A percentile compares a stretch with the other conserved stretches of the same genome.
phyloP scores from a whole-genome alignment of 768 basidiomycete genomes.

The Multifurca ochricompacta region DNA sequence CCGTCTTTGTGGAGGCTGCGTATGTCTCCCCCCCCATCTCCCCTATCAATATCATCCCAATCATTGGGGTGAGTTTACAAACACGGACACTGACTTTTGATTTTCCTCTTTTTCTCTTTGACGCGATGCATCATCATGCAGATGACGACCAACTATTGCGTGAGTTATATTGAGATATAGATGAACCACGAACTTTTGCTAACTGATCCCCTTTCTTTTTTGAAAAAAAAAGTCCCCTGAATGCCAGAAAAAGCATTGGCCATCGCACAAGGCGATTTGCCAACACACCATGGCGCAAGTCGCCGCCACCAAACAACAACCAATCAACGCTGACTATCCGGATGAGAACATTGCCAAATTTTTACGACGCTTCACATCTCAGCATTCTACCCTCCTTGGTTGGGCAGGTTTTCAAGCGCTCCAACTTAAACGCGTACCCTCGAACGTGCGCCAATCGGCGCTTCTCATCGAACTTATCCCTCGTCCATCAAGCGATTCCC shows the following conservation, averaged over 20 bases:
- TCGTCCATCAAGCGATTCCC: constrained; percentile 46
- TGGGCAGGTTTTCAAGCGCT: constrained; percentile 86
- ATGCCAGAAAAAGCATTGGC: constrained; percentile 75
- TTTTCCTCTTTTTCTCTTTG: constrained; percentile 24
- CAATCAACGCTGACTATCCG: constrained; percentile 32
- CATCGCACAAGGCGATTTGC: constrained; percentile 69
- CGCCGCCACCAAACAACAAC: constrained; percentile 44
- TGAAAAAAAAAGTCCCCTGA: constrained; percentile 48
- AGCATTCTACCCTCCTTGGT: constrained; percentile 57
- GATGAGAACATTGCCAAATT: constrained; percentile 64
- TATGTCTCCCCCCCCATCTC: too few species aligned
- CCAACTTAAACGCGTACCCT: constrained; percentile 68
- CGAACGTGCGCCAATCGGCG: constrained; percentile 71
- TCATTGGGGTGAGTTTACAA: too few species aligned
- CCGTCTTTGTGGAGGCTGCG: constrained; percentile 77
- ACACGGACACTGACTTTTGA: constrained; percentile 7
- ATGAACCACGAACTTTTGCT: too few species aligned
- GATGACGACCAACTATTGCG: constrained; percentile 85
- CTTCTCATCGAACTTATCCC: constrained; percentile 63
- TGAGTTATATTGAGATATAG: too few species aligned
- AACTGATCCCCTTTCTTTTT: not conserved
- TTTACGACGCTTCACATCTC: constrained; percentile 75
- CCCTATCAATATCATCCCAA: constrained; percentile 8
- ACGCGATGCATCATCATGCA: constrained; percentile 32
- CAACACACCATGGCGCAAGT: constrained; percentile 67